These are phyloP conservation scores for Chenopodium berlandieri DNA, from an alignment of 148 eudicot species.

Conservation along the genomic window DNA sequence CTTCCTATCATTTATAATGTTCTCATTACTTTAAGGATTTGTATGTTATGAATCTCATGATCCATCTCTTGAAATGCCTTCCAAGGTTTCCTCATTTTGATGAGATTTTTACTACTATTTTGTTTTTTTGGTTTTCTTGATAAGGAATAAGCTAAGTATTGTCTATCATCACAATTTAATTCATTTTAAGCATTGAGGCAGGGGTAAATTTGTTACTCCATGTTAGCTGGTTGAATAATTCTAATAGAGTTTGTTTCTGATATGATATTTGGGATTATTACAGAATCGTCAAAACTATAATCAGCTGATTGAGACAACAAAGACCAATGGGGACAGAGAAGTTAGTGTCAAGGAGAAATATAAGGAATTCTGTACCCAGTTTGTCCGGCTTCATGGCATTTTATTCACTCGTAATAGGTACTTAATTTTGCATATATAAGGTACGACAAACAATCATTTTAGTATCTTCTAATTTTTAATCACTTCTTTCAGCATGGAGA, in stretches of 20 bases:
- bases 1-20: background rate
- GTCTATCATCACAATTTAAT: background rate
- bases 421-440: constrained; percentile 4
- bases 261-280: background rate
- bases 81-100: background rate
- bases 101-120: background rate
- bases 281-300: constrained; percentile 38
- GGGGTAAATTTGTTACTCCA: background rate
- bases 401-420: constrained; percentile 57
- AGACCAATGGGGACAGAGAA: constrained; percentile 26
- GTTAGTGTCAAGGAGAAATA: constrained; percentile 31
- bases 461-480: constrained; percentile 9
- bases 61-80: background rate
- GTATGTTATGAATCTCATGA: background rate
- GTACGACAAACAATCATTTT: background rate
- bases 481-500: constrained; percentile 44
- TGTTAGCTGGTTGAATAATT: constrained; percentile 1
- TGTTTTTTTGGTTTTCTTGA: too few species aligned
- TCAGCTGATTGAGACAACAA: constrained; percentile 38
- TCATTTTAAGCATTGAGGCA: background rate
- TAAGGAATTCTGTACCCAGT: constrained; percentile 43
- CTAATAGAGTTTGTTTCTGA: background rate
- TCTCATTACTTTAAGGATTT: background rate
- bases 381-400: constrained; percentile 55
- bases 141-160: background rate